Evolutionary conservation across 2,329 filamentous ascomycete species (phyloP).

Genomic region (Talaromyces marneffei): DNA sequence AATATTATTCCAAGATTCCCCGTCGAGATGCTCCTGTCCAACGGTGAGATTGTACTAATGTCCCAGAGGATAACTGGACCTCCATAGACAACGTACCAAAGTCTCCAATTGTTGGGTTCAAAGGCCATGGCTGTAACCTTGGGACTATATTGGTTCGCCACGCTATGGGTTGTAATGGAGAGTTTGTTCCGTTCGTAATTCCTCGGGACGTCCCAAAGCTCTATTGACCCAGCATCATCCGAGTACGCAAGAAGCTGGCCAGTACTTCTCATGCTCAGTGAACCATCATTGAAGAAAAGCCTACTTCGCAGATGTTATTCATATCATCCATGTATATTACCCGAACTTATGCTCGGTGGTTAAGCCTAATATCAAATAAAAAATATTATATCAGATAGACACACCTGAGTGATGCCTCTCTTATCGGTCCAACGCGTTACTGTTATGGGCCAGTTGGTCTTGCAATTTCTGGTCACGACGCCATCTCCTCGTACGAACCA

Average conservation of each 20-base stretch:
- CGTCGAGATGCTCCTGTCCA: not conserved
- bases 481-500: not conserved
- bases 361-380: not conserved
- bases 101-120: not conserved
- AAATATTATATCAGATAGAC: not conserved
- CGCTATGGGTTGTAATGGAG: not conserved
- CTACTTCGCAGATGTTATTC: not conserved
- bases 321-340: not conserved
- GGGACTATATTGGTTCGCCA: not conserved
- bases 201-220: not conserved
- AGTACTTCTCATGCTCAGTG: too few species aligned
- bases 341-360: not conserved
- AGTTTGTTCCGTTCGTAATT: not conserved
- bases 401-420: not conserved
- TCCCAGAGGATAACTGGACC: not conserved
- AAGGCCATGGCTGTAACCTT: not conserved
- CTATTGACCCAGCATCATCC: too few species aligned
- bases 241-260: too few species aligned
- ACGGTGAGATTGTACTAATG: not conserved
- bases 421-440: not conserved
- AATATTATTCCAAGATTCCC: not conserved
- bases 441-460: not conserved
- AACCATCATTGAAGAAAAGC: too few species aligned
- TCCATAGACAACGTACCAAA: not conserved
- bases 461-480: not conserved